phyloP scores from a whole-genome alignment of 768 basidiomycete species.

The Hirschioporus abietinus region DNA sequence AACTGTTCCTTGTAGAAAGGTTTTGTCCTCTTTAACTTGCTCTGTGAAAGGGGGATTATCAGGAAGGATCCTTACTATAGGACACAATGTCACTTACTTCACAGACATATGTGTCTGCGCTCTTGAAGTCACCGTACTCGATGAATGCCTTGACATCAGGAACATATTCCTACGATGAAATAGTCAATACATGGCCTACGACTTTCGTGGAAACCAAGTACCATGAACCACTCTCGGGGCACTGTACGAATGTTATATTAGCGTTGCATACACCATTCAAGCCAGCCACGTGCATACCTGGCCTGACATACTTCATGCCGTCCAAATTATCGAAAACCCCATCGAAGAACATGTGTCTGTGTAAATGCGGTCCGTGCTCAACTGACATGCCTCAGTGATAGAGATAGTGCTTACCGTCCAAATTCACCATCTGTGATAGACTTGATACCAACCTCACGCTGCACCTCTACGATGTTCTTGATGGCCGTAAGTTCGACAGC shows the following conservation, averaged over 20 bases:
- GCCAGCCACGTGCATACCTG: conserved; percentile 30
- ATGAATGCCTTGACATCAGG: conserved; percentile 30
- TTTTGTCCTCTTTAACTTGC: conserved; percentile 56
- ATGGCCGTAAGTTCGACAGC: conserved; percentile 50
- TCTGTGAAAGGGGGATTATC: conserved; percentile 27
- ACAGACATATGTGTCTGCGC: conserved; percentile 25
- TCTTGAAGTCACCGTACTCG: conserved; percentile 24
- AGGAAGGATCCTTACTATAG: neutral
- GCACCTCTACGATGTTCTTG: conserved; percentile 45
- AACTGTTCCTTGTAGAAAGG: conserved; percentile 63
- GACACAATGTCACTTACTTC: conserved; percentile 14
- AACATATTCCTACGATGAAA: conserved; percentile 23
- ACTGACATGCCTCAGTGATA: neutral
- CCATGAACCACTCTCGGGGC: conserved; percentile 37
- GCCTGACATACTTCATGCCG: conserved; percentile 52
- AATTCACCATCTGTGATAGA: conserved; percentile 62
- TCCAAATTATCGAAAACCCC: conserved; percentile 64
- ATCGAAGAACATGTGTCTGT: conserved; percentile 54
- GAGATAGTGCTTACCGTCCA: conserved; percentile 20
- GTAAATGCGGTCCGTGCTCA: neutral
- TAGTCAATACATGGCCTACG: conserved; percentile 33
- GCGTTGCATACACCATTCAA: conserved; percentile 11
- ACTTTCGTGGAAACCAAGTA: conserved; percentile 17
- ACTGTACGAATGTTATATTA: conserved; percentile 9
- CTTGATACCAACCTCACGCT: conserved; percentile 49